phyloP scores from a whole-genome alignment of 1,284 basidiomycete genomes.

The Irpex lacteus region DNA sequence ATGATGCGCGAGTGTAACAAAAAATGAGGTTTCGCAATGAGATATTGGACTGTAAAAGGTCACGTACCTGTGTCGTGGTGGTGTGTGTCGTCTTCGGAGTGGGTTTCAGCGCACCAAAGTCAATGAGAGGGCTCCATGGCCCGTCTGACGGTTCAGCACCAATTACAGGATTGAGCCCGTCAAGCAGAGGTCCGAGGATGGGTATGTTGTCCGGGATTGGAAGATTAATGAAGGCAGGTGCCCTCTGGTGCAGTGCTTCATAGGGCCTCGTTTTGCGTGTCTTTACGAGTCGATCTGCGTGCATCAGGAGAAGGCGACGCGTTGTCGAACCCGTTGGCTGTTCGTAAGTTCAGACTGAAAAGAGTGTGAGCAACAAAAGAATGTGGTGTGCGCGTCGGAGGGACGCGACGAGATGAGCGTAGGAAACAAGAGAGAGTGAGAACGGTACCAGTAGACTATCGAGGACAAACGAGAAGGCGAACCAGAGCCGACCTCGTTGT shows the following conservation, averaged over 20 bases:
- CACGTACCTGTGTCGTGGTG: conserved; percentile 4
- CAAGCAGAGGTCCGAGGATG: conserved; percentile 36
- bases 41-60: neutral
- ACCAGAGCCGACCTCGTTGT: neutral
- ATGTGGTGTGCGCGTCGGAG: conserved; percentile 8
- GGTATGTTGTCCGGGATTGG: conserved; percentile 41
- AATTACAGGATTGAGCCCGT: conserved; percentile 31
- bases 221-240: conserved; percentile 38
- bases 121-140: conserved; percentile 7
- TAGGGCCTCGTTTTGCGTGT: conserved; percentile 15
- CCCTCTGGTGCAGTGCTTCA: conserved; percentile 32
- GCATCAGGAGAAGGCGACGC: conserved; percentile 9
- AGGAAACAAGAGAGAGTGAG: neutral
- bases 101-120: conserved; percentile 1
- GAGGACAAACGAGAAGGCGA: neutral
- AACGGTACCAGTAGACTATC: neutral
- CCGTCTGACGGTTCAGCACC: conserved; percentile 13
- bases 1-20: neutral
- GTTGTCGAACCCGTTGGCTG: neutral
- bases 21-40: neutral
- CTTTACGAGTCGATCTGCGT: conserved; percentile 17
- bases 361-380: conserved; percentile 8
- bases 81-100: conserved; percentile 6
- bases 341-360: no score
- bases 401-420: conserved; percentile 2